Evolutionary conservation across 257 asterid species (phyloP), one percentile per base, ranked within the genome.

Genomic region (Leptodermis oblonga): DNA sequence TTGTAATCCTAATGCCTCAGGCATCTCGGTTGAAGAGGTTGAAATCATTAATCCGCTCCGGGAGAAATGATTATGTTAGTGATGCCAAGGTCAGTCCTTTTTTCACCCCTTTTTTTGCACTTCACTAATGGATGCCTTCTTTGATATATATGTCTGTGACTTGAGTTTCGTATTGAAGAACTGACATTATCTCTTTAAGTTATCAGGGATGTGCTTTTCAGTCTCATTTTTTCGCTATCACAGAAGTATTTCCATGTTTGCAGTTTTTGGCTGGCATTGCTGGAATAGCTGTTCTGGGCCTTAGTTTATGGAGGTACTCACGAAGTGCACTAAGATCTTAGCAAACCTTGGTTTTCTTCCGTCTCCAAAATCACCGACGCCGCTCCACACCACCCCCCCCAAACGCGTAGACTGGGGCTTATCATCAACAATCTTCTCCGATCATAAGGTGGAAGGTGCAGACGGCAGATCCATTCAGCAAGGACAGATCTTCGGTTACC

Each of bases 1-100:
- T 90, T 51, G 97, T 92, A n/a, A 86, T 92, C 76, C 82, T 92
- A 54, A 92, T 92, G 98, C 98, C 98, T 62, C 96, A 83, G 84
- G 77, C 89, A 70, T 80, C 98, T 75, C 75, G 72, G 65, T 74
- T 85, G 53, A 79, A 84, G 80, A 66, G 70, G 78, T 55, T 92
- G 8, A 83, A 76, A 80, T 83, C 87, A 41, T 77, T 88, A 73
- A 25, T 90, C 69, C 43, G 70, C 73, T 84, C 73, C 26, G 69
- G 76, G 53, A 72, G 81, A 30, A 67, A 61, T 39, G 67, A 52
- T 53, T 75, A 58, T 74, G 73, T 83, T 74, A 78, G 81, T 77
- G 95, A 92, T 72, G 87, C 88, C 70, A 86, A 92, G 97, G 98
- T 92, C 68, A 70, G 78, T 62, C 14, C 15, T 26, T 46, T 48